Evolutionary conservation across 140 eudicot genomes (phyloP).

Genomic region (Flaveria floridana): DNA sequence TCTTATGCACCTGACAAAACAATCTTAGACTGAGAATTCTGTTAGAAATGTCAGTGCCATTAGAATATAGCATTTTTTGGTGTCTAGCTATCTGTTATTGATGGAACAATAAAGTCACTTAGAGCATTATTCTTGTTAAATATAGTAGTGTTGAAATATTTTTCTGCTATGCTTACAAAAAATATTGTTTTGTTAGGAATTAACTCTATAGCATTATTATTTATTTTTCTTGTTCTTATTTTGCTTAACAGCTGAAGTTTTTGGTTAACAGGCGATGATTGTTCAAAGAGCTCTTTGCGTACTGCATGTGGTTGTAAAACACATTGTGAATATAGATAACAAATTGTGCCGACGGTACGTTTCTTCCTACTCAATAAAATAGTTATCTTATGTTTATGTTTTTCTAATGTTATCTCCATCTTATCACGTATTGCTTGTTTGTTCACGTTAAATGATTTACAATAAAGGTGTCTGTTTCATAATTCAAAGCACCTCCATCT

Average conservation of each 20-base stretch:
- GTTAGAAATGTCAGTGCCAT: not conserved
- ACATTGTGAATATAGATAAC: constrained; percentile 41
- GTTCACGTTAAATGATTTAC: not conserved
- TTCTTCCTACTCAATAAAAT: not conserved
- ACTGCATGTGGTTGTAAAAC: constrained; percentile 49
- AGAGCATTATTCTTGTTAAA: constrained; percentile 2
- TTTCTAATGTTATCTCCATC: not conserved
- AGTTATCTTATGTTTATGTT: not conserved
- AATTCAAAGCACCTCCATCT: not conserved
- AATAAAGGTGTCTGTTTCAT: not conserved
- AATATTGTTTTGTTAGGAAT: constrained; percentile 4
- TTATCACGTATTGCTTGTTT: not conserved
- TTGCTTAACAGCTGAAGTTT: constrained; percentile 16
- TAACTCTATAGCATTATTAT: not conserved
- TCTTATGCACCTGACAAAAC: not conserved
- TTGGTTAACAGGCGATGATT: constrained; percentile 55
- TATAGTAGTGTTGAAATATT: not conserved
- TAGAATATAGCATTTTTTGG: not conserved
- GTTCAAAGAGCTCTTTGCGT: constrained; percentile 60
- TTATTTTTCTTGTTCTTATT: constrained; percentile 4
- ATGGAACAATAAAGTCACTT: not conserved
- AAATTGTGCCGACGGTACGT: constrained; percentile 40
- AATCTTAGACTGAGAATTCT: not conserved
- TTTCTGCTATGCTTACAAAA: not conserved
- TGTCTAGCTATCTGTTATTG: not conserved